Base-by-base conservation (phyloP, 2,329 filamentous ascomycete genomes). In the Plectosphaerella sp. region DNA sequence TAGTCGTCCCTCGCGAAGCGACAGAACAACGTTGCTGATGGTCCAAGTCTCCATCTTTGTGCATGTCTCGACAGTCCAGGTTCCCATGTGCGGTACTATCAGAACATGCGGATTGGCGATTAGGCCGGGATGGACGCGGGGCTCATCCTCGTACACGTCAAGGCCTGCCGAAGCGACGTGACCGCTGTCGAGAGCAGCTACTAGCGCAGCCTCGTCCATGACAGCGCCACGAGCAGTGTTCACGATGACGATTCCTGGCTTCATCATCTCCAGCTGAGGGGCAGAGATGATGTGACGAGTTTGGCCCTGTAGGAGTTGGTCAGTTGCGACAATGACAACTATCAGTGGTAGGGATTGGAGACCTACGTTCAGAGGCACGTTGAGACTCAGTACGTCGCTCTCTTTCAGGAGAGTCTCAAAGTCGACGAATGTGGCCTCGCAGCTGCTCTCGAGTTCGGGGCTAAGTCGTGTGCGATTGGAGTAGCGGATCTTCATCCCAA, bases 31-130 rank as follows among this genome's bases (percentile, higher is more conserved):
- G 63, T 94, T 93, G 28, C 76, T 78, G 58, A 93, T 85, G 39
- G 82, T 79, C 84, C 85, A 90, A 62, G 84, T 78, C 70, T 93
- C 89, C 88, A 93, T 86, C 67, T 81, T 79, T 43, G 69, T 73
- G 65, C 79, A 74, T 7, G 80, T 82, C 71, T 83, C 89, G 25
- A 84, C 72, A 1, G 88, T 93, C 78, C 82, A 91, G 0, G 91
- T 95, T 0, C 90, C 90, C 88, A 95, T 89, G 67, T 95, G 91
- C 49, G 91, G 91, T 36, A 95, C 72, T 25, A 96, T 75, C 61
- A 93, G 75, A 20, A 89, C 88, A 59, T 83, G 80, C 2, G 82
- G 82, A 63, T 93, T 92, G 15, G 73, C 71, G 14, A 92, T 59
- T 42, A 95, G 73, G 1, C 86, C 88, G 0, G 84, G 84, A 62